A percentile compares a stretch with the other conserved stretches of the same genome.
These are phyloP conservation scores for Diutina scorzettiae DNA, from an alignment of 1,139 yeast genomes.

Conservation along the genomic window DNA sequence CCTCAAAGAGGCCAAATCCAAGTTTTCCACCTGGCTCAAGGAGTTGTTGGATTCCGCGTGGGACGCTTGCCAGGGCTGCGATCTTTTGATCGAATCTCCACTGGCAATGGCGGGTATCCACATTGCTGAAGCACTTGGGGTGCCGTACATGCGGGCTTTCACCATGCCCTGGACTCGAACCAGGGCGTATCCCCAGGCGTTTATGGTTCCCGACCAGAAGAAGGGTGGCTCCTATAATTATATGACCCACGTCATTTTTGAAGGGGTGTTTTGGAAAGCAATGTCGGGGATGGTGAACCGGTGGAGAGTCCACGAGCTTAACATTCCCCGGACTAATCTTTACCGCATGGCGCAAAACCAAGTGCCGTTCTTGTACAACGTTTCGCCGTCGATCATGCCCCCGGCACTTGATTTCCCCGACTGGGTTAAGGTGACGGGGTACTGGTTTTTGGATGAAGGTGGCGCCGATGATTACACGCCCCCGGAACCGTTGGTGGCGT, in stretches of 20 bases:
- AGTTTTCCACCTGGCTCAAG: constrained; percentile 70
- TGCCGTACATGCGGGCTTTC: constrained; percentile 89
- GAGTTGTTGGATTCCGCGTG: constrained; percentile 63
- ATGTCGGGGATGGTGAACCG: constrained; percentile 78
- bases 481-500: constrained; percentile 43
- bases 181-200: constrained; percentile 92
- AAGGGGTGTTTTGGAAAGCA: constrained; percentile 89
- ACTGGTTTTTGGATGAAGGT: constrained; percentile 85
- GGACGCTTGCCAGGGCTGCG: constrained; percentile 78
- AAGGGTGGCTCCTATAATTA: constrained; percentile 89
- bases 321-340: constrained; percentile 57
- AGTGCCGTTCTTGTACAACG: constrained; percentile 81
- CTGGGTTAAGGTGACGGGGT: constrained; percentile 91
- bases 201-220: constrained; percentile 86
- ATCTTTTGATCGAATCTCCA: constrained; percentile 82
- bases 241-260: constrained; percentile 85
- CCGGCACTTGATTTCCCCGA: constrained; percentile 91
- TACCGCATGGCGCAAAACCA: constrained; percentile 61
- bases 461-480: constrained; percentile 46
- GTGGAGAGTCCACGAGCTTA: constrained; percentile 67
- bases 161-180: constrained; percentile 99
- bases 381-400: constrained; percentile 79
- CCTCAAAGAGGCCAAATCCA: constrained; percentile 68
- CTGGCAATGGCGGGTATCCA: constrained; percentile 94
- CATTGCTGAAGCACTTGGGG: constrained; percentile 80